These are phyloP conservation scores for Neofusicoccum parvum DNA, from an alignment of 2,329 filamentous ascomycete species.

Conservation along the genomic window DNA sequence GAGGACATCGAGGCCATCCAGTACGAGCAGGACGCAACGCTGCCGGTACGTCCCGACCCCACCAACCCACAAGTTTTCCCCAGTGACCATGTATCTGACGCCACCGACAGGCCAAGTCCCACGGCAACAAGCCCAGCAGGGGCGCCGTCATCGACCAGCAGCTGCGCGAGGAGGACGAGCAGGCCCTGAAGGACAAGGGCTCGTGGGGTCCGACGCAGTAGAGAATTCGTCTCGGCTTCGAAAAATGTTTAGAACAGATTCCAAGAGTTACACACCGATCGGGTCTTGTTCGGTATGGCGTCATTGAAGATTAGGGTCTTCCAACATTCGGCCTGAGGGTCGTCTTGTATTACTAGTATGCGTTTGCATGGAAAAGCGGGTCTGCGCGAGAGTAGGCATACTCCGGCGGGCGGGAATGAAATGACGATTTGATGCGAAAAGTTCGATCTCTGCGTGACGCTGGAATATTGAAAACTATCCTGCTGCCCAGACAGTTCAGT, in stretches of 20 bases:
- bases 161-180: slow-evolving; percentile 69
- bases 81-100: too few relatives aligned
- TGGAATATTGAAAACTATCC: too few relatives aligned
- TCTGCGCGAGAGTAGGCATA: too few relatives aligned
- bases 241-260: neutral
- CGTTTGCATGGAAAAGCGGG: too few relatives aligned
- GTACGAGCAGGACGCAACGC: slow-evolving; percentile 62
- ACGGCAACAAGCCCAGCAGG: slow-evolving; percentile 73
- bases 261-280: too few relatives aligned
- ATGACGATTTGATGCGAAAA: slow-evolving; percentile 3
- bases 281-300: neutral
- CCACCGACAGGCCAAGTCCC: slow-evolving; percentile 52
- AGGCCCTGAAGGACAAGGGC: slow-evolving; percentile 64
- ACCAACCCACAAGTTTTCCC: too few relatives aligned
- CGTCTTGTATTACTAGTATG: neutral
- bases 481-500: too few relatives aligned
- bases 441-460: neutral
- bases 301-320: neutral
- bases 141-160: slow-evolving; percentile 73
- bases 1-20: slow-evolving; percentile 38
- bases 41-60: slow-evolving; percentile 35
- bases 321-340: too few relatives aligned
- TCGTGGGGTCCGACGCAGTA: slow-evolving; percentile 21
- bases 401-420: neutral
- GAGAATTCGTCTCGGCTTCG: neutral